Base-by-base conservation (phyloP, 352 stramenopile genomes). In the Pythium aristosporum region DNA sequence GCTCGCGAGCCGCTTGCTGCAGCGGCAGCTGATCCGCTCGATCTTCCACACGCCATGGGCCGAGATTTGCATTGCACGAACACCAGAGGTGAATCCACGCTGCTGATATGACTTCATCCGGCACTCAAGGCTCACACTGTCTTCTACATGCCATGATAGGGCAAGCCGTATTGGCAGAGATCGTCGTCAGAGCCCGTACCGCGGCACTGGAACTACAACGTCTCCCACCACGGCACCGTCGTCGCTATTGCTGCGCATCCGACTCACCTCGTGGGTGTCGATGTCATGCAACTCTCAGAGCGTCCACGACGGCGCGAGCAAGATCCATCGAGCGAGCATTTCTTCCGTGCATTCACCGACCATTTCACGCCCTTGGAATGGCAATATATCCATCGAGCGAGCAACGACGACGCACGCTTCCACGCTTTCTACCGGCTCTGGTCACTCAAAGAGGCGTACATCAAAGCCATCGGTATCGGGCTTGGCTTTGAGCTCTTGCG, bases 361-460 rank as follows among this genome's bases (percentile, higher is more conserved):
- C 68, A 90, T 43, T 94, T 94, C 37, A 88, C 75, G 18, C 25
- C 65, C 1, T 53, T n/a, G 8, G 85, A 94, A 57, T 92, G 82
- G 85, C 18, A 30, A 18, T 87, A 75, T 37, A 89, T 92, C 66
- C 67, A 63, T n/a, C 20, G 8, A 16, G 39, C 42, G 1, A 59
- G 32, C 3, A 43, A 65, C 15, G 30, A 44, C 49, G n/a, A 21
- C 5, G 20, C 25, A 6, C 72, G 73, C 34, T 80, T 78, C 49
- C n/a, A 55, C 7, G 52, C 70, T 18, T 90, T 92, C 55, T 91
- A 91, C 65, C 68, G 60, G 11, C 73, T 91, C 18, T 92, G 85
- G 85, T 90, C 82, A 13, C 66, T 94, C 13, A 94, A 92, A 56
- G 82, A 94, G 46, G 61, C 82, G 32, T 92, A 85, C 41, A 88